Conservation (phyloP, 2,329 filamentous ascomycete genomes). For the Amesomyces nigricolor region DNA sequence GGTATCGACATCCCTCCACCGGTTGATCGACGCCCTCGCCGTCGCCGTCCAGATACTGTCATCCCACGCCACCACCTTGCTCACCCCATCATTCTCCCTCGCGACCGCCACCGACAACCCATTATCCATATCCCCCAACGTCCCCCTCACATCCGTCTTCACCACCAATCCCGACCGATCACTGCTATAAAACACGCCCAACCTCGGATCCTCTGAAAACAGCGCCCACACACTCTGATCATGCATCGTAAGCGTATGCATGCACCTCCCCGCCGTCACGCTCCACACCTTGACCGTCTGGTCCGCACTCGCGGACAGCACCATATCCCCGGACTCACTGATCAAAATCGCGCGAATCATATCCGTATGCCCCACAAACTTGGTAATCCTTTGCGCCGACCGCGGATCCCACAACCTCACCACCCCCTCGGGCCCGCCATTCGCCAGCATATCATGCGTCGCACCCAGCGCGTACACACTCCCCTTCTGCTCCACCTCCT, state of each 20-base stretch:
- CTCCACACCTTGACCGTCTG: constrained; percentile 99
- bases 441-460: constrained; percentile 75
- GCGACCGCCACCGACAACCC: constrained; percentile 85
- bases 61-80: constrained; percentile 60
- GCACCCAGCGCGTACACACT: constrained; percentile 89
- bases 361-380: constrained; percentile 94
- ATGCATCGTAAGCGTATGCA: constrained; percentile 98
- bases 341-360: constrained; percentile 88
- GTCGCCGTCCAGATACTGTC: constrained; percentile 88
- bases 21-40: constrained; percentile 83
- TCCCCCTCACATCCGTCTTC: constrained; percentile 82
- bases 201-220: constrained; percentile 77
- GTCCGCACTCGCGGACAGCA: constrained; percentile 91
- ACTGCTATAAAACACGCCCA: constrained; percentile 89
- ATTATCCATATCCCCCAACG: constrained; percentile 72
- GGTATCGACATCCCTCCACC: constrained; percentile 84
- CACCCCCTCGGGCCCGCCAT: constrained; percentile 88
- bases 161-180: constrained; percentile 91
- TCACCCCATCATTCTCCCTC: constrained; percentile 82
- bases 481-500: constrained; percentile 82
- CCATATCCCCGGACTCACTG: constrained; percentile 80
- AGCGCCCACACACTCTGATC: constrained; percentile 97
- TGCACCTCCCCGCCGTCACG: constrained; percentile 86
- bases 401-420: constrained; percentile 88
- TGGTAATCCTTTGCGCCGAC: constrained; percentile 84